Percentiles rank a stretch among this genome's conserved stretches.
Conservation (phyloP, 164 flowering plant genomes). For the Pachysandra terminalis region DNA sequence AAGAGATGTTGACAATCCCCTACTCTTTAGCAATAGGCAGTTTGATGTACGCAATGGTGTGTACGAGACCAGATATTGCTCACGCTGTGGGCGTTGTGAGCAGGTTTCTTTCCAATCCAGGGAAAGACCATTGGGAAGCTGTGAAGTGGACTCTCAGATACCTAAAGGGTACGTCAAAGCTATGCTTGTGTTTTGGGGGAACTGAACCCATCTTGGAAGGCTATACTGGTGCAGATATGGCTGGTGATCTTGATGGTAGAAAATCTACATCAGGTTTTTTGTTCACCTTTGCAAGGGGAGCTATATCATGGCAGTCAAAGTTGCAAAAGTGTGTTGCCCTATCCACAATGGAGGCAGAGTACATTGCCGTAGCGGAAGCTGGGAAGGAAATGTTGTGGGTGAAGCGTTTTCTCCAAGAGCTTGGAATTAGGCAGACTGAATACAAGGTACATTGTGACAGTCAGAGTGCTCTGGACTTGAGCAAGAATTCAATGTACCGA, state of each 20-base stretch:
- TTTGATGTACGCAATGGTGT: constrained; percentile 15
- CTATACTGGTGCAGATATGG: constrained; percentile 7
- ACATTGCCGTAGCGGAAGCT: not conserved
- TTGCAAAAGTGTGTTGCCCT: constrained; percentile 5
- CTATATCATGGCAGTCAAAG: constrained; percentile 2
- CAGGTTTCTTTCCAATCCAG: constrained; percentile 2
- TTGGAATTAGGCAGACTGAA: constrained; percentile 2
- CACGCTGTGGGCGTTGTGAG: not conserved
- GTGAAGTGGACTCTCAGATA: constrained; percentile 5
- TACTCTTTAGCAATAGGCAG: constrained; percentile 11
- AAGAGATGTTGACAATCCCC: not conserved
- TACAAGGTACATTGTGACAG: not conserved
- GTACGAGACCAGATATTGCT: constrained; percentile 4
- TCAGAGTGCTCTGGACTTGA: not conserved
- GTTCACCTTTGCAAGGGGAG: constrained; percentile 10
- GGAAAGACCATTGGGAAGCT: constrained; percentile 8
- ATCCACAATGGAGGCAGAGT: not conserved
- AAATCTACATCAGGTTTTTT: constrained; percentile 4
- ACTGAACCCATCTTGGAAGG: not conserved
- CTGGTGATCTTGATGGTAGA: constrained; percentile 3
- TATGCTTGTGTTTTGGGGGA: constrained; percentile 2
- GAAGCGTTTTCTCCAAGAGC: constrained; percentile 6
- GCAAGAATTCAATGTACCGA: not conserved
- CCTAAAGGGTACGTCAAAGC: not conserved
- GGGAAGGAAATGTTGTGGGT: not conserved